Evolutionary conservation across 2,329 filamentous ascomycete genomes (phyloP).

Genomic region (Phoma sp.): DNA sequence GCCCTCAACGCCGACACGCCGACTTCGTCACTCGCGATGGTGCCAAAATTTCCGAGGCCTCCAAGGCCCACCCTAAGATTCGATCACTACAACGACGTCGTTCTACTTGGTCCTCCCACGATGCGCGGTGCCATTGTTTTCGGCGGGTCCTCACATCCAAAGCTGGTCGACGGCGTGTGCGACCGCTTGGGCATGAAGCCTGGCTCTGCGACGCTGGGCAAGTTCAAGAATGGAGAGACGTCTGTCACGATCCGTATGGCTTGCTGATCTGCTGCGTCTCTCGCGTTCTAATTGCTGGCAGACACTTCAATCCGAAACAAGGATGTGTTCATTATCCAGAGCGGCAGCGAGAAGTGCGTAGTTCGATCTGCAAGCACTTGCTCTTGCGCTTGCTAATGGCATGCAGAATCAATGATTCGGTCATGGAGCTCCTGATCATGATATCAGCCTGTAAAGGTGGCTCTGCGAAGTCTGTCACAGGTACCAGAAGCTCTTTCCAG

Average conservation of each 20-base stretch:
- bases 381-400: conserved; percentile 32
- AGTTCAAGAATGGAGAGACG: conserved; percentile 74
- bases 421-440: conserved; percentile 99
- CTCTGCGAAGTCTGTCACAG: conserved; percentile 94
- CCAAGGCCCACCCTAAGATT: conserved; percentile 25
- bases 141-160: conserved; percentile 68
- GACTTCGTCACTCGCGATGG: conserved; percentile 23
- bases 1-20: conserved; percentile 13
- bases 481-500: conserved; percentile 58
- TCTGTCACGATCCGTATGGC: conserved; percentile 67
- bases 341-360: conserved; percentile 77
- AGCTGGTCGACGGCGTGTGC: conserved; percentile 69
- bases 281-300: conserved; percentile 35
- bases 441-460: conserved; percentile 98
- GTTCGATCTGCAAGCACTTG: conserved; percentile 1
- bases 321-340: conserved; percentile 98
- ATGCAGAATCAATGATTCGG: conserved; percentile 86
- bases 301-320: conserved; percentile 84
- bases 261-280: conserved; percentile 11
- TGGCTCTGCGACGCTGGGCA: conserved; percentile 65
- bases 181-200: conserved; percentile 67
- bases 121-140: conserved; percentile 74
- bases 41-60: conserved; percentile 32
- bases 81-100: conserved; percentile 37
- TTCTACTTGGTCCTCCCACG: conserved; percentile 46